Evolutionary conservation across 257 asterid species (phyloP), one percentile per base, ranked within the genome.

Genomic region (Jacaranda mimosifolia): DNA sequence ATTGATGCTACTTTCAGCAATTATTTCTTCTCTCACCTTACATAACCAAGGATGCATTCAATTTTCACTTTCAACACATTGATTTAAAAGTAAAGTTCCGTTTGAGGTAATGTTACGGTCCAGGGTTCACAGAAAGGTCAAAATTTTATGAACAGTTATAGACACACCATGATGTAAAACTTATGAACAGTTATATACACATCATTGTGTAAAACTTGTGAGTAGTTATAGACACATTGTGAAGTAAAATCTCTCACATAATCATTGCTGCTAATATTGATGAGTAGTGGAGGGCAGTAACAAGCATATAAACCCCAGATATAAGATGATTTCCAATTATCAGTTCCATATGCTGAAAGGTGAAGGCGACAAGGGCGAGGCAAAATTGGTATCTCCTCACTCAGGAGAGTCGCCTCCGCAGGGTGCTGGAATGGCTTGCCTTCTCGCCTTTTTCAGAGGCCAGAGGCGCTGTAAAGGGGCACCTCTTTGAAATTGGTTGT

Each of bases 21-120:
- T 18, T 17, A 39, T 17, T 17, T 42, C 43, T 49, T 48, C 60
- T 48, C 35, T 53, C 73, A 57, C 73, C 76, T 80, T 67, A 17
- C 66, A 21, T 12, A 18, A 59, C 19, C 72, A 73, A 58, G 71
- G 73, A 79, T 40, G 14, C 45, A 17, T 42, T 58, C 72, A 9
- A n/a, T 32, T 46, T 38, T 45, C 62, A 1, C 15, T 14, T 67
- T 48, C 40, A 74, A 7, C 68, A 46, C 4, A 18, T 77, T 55
- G 21, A 32, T 51, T 74, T 7, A 39, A 36, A 13, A 26, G 14
- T 56, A 36, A 18, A 26, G 14, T 56, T 58, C 46, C 72, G 6
- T 45, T 49, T 59, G 43, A 32, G 26, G 68, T 40, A 66, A 45
- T 11, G 38, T 10, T 11, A 38, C 57, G 48, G 7, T 21, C n/a